Conservation (phyloP, 202 grass and related monocot genomes). For the Hordeum pubiflorum region DNA sequence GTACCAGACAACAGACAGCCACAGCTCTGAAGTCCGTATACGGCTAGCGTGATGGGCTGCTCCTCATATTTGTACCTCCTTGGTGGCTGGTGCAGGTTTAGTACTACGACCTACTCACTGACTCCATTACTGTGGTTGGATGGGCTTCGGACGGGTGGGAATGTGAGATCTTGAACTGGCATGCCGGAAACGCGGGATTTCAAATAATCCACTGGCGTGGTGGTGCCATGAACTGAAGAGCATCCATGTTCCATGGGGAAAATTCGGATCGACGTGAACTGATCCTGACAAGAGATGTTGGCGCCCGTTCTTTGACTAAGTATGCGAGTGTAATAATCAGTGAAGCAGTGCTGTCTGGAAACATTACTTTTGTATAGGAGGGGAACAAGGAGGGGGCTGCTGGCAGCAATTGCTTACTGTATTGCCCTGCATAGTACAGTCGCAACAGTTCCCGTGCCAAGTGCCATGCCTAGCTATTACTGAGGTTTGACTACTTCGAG, state of each 20-base stretch:
- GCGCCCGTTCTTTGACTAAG: not conserved
- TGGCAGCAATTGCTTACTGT: not conserved
- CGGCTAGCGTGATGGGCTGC: not conserved
- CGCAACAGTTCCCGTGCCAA: no score
- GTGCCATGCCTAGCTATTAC: no score
- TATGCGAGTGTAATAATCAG: not conserved
- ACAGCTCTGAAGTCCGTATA: not conserved
- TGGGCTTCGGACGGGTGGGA: not conserved
- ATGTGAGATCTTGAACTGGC: not conserved
- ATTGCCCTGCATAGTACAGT: no score
- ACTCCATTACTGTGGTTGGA: not conserved
- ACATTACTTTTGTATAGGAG: not conserved
- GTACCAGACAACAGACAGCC: not conserved
- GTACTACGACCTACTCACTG: no score
- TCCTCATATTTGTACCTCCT: not conserved
- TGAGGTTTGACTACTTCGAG: not conserved
- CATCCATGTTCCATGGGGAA: not conserved
- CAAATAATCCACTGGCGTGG: no score
- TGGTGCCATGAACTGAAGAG: not conserved
- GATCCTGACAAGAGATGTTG: no score
- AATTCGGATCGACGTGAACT: no score
- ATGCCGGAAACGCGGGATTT: no score
- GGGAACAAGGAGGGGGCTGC: no score
- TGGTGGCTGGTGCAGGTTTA: not conserved
- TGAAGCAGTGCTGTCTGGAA: not conserved